Evolutionary conservation across 2,329 filamentous ascomycete species (phyloP).

Genomic region (Drechslera avenae): DNA sequence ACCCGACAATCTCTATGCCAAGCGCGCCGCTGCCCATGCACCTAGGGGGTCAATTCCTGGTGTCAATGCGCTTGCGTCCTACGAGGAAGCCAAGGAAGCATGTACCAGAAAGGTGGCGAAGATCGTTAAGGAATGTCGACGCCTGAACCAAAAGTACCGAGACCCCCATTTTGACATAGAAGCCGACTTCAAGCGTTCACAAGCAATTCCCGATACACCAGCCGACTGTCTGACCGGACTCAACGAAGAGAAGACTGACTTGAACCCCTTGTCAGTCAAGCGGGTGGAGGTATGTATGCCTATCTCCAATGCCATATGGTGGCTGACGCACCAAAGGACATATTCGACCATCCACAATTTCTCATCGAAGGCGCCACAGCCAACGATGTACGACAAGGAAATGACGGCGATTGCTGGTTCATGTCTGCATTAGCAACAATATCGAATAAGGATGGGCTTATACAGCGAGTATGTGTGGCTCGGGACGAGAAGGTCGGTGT

Average conservation of each 20-base stretch:
- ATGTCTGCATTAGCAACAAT: conserved; percentile 80
- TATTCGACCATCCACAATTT: conserved; percentile 78
- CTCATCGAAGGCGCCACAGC: conserved; percentile 77
- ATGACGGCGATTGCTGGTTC: conserved; percentile 84
- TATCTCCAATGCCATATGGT: not conserved
- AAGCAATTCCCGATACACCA: conserved; percentile 38
- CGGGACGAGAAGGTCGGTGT: conserved; percentile 75
- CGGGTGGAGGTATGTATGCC: conserved; percentile 59
- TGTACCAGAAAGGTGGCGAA: conserved; percentile 67
- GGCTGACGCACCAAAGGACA: conserved; percentile 61
- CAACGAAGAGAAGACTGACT: conserved; percentile 44
- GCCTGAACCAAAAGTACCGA: conserved; percentile 83
- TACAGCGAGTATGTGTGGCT: conserved; percentile 75
- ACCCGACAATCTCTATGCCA: conserved; percentile 69
- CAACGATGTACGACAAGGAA: conserved; percentile 78
- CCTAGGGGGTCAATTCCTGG: conserved; percentile 62
- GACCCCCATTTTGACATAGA: conserved; percentile 90
- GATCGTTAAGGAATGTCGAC: conserved; percentile 68
- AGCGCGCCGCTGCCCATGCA: conserved; percentile 62
- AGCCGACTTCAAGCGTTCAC: conserved; percentile 66
- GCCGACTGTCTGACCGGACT: conserved; percentile 60
- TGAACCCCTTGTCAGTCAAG: conserved; percentile 73
- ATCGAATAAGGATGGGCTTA: conserved; percentile 72
- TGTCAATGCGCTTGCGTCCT: conserved; percentile 68
- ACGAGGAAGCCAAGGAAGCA: conserved; percentile 71